Evolutionary conservation across 2,329 filamentous ascomycete genomes (phyloP).

Genomic region (Colletotrichum tropicale): DNA sequence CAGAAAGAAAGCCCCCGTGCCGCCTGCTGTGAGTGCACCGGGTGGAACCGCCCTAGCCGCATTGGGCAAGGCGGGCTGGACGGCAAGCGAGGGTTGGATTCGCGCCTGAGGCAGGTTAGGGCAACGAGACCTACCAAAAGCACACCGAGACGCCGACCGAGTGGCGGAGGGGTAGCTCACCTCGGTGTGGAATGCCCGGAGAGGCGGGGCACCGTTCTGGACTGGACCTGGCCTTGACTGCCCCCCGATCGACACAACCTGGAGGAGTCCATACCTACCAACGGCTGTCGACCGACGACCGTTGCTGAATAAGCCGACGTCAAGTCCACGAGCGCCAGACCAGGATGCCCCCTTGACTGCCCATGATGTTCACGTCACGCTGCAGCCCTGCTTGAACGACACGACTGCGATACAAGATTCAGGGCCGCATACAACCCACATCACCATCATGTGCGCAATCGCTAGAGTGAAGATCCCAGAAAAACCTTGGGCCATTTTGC

Average conservation of each 20-base stretch:
- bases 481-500: neutral
- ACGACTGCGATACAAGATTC: neutral
- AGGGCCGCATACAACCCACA: neutral
- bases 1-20: neutral
- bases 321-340: neutral
- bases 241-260: neutral
- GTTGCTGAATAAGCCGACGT: conserved; percentile 10
- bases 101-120: conserved; percentile 38
- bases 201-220: neutral
- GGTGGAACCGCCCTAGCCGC: conserved; percentile 31
- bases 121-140: conserved; percentile 43
- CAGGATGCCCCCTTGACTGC: neutral
- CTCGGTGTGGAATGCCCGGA: neutral
- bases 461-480: conserved; percentile 7
- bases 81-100: conserved; percentile 38
- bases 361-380: conserved; percentile 10
- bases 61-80: conserved; percentile 31
- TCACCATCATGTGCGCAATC: conserved; percentile 6
- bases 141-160: neutral
- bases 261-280: neutral
- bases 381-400: conserved; percentile 11
- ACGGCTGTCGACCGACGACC: neutral
- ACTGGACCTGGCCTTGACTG: neutral
- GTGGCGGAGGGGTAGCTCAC: neutral
- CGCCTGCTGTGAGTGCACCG: conserved; percentile 3